Conservation (phyloP, 208 protist genomes). For the Endotrypanum monterogeii region DNA sequence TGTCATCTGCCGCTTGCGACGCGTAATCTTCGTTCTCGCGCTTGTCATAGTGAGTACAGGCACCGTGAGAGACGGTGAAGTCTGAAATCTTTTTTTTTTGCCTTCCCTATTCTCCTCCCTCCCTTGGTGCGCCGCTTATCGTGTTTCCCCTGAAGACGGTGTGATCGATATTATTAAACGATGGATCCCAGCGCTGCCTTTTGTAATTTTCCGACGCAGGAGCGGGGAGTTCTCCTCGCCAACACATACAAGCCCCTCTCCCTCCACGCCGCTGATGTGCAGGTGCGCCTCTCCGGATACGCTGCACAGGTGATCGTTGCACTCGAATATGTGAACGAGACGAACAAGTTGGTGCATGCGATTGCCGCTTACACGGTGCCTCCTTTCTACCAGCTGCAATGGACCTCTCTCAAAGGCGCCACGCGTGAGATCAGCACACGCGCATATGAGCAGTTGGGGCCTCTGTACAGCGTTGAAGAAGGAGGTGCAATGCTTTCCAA, state of each 20-base stretch:
- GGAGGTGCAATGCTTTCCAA: constrained; percentile 24
- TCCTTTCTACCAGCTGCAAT: constrained; percentile 49
- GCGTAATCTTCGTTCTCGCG: not conserved
- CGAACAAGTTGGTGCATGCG: constrained; percentile 41
- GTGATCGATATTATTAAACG: constrained; percentile 7
- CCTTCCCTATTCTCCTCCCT: too few relatives aligned
- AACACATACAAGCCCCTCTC: constrained; percentile 61
- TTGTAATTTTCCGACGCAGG: constrained; percentile 38
- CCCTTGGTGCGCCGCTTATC: not conserved
- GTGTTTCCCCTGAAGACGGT: not conserved
- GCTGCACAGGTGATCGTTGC: constrained; percentile 55
- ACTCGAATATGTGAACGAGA: constrained; percentile 77
- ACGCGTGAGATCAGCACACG: constrained; percentile 5
- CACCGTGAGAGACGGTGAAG: not conserved
- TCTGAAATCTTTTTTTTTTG: not conserved
- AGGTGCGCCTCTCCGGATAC: constrained; percentile 50
- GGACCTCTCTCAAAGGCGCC: constrained; percentile 23
- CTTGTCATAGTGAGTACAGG: not conserved
- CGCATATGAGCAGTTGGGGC: constrained; percentile 13
- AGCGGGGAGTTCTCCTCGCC: constrained; percentile 48
- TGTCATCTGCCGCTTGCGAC: not conserved
- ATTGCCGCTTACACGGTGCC: constrained; percentile 73
- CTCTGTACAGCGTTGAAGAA: constrained; percentile 13
- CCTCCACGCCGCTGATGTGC: constrained; percentile 50
- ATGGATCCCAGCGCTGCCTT: constrained; percentile 38